These are phyloP conservation scores for Raffaelea ambrosiae DNA, from an alignment of 2,329 filamentous ascomycete species.

Conservation along the genomic window DNA sequence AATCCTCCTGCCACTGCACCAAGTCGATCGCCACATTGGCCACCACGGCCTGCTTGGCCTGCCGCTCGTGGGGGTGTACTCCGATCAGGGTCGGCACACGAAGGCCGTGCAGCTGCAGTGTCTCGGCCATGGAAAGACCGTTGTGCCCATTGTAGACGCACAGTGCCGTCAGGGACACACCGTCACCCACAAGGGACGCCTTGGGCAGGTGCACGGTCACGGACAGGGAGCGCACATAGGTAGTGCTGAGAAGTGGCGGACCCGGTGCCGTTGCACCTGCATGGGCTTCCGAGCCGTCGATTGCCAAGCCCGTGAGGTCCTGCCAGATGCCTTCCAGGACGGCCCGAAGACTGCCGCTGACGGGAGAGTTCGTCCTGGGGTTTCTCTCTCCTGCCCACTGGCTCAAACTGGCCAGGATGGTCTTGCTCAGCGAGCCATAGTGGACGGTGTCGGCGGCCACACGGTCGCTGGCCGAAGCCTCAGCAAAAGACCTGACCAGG, in stretches of 20 bases:
- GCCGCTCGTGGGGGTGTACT: slow-evolving; percentile 63
- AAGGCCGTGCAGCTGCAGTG: slow-evolving; percentile 46
- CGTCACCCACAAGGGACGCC: slow-evolving; percentile 36
- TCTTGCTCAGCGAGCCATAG: slow-evolving; percentile 64
- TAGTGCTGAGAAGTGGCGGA: slow-evolving; percentile 22
- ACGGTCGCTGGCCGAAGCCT: slow-evolving; percentile 49
- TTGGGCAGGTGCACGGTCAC: slow-evolving; percentile 55
- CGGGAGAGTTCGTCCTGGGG: too few relatives aligned
- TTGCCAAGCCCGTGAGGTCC: slow-evolving; percentile 29
- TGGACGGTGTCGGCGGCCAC: slow-evolving; percentile 65
- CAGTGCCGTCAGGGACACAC: slow-evolving; percentile 11
- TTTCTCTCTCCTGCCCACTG: slow-evolving; percentile 20
- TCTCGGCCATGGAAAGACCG: slow-evolving; percentile 3
- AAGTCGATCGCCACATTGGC: slow-evolving; percentile 39
- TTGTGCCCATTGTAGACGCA: not conserved
- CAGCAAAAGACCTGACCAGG: slow-evolving; percentile 44
- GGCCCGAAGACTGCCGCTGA: slow-evolving; percentile 12
- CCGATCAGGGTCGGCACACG: slow-evolving; percentile 61
- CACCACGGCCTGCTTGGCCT: slow-evolving; percentile 14
- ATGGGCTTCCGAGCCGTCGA: too few relatives aligned
- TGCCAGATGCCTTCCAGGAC: slow-evolving; percentile 29
- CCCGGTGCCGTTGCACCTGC: slow-evolving; percentile 20
- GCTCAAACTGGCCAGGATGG: slow-evolving; percentile 34
- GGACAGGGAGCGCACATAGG: slow-evolving; percentile 35
- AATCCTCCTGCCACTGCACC: slow-evolving; percentile 35